Base-by-base conservation (phyloP, 2,329 filamentous ascomycete species). In the Aureobasidium zeae region DNA sequence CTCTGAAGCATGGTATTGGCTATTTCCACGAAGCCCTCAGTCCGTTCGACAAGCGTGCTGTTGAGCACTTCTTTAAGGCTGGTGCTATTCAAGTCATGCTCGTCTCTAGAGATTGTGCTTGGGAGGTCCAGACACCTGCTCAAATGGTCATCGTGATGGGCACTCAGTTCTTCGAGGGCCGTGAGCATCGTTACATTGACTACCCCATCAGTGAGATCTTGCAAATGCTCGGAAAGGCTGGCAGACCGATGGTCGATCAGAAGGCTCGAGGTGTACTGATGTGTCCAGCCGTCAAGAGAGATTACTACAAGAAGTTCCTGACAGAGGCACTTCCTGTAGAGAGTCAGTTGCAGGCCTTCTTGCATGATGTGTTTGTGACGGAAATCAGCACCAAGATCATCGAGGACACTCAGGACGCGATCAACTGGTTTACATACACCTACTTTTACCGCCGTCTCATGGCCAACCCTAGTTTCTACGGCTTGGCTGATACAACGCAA, bases 291-390 rank as follows among this genome's bases (percentile, higher is more conserved):
- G 86, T 93, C 35, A 95, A 94, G 72, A 81, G 91, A 26, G 88
- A 95, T 50, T 98, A 94, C 65, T 98, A 96, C 74, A 93, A 91
- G 68, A 98, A 98, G 66, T 98, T 98, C 70, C 68, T 98, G 52
- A 89, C 91, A 55, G 93, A 98, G 63, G 91, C 91, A 15, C 71
- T 98, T 30, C 91, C 91, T 1, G 86, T 98, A 17, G 91, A 98
- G 67, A 94, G 86, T 51, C 87, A 94, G 60, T 73, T 98, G 22
- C 85, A 94, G 59, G 80, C 84, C 45, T 94, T 87, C 63, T 72
- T 98, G 24, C 86, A 94, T 55, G 93, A 98, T 65, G 88, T 87
- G 1, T 96, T 98, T 55, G 89, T 98, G 32, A 88, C 89, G 0
- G 91, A 98, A 64, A 87, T 96, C 56, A 95, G 87, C 69, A 94